Conservation (phyloP, 805 yeast genomes). For the Candida bentonensis region DNA sequence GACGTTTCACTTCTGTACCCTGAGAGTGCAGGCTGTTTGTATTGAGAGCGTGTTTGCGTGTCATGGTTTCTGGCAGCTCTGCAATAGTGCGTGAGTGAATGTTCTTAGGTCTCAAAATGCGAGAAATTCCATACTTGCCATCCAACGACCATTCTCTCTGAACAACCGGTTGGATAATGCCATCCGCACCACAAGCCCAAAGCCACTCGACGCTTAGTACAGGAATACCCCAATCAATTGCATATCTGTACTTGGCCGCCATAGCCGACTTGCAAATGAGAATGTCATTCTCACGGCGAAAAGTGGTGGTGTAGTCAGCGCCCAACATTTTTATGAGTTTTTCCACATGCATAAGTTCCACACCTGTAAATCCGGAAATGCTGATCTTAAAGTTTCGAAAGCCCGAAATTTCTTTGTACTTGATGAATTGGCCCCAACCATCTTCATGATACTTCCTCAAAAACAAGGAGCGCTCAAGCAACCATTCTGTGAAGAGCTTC, state of each 20-base stretch:
- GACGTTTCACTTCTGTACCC: no score
- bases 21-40: no score
- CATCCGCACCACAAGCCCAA: conserved; percentile 21
- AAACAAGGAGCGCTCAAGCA: conserved; percentile 58
- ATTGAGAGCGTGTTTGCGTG: no score
- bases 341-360: conserved; percentile 56
- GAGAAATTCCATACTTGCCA: conserved; percentile 7
- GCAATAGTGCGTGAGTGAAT: conserved; percentile 3
- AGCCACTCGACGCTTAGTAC: conserved; percentile 25
- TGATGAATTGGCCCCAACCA: conserved; percentile 39
- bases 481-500: conserved; percentile 59
- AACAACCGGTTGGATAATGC: conserved; percentile 8
- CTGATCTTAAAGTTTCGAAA: conserved; percentile 26
- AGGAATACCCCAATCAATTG: conserved; percentile 24
- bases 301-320: conserved; percentile 33
- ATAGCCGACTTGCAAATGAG: conserved; percentile 26
- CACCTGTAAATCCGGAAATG: conserved; percentile 64
- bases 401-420: conserved; percentile 18
- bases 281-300: conserved; percentile 39
- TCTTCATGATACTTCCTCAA: conserved; percentile 37
- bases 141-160: conserved; percentile 9
- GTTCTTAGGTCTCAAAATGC: conserved; percentile 3
- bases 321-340: conserved; percentile 46
- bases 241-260: conserved; percentile 19
- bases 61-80: background rate